A percentile compares a stretch with the other conserved stretches of the same genome.
Conservation (phyloP, 2,329 filamentous ascomycete genomes). For the Ramichloridium luteum region DNA sequence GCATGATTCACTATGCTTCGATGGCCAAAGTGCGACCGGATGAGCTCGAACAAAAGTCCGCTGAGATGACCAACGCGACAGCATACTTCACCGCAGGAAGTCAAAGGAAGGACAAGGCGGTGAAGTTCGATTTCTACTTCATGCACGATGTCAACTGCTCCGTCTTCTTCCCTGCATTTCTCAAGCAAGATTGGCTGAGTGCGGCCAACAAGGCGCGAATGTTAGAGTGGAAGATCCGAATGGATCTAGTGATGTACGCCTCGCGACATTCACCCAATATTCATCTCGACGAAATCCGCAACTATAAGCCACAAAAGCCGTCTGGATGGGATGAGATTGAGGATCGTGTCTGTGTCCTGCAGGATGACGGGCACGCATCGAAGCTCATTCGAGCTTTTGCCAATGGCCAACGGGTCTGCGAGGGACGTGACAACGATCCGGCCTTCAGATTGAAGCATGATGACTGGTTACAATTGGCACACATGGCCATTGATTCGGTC, state of each 20-base stretch:
- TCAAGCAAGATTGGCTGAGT: slow-evolving; percentile 49
- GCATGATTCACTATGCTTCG: slow-evolving; percentile 50
- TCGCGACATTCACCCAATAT: slow-evolving; percentile 53
- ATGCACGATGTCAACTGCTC: slow-evolving; percentile 60
- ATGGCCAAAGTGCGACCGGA: slow-evolving; percentile 40
- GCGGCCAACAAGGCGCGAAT: slow-evolving; percentile 51
- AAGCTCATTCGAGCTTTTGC: slow-evolving; percentile 63
- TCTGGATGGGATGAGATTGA: slow-evolving; percentile 34
- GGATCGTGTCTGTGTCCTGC: slow-evolving; percentile 32
- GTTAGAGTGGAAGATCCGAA: slow-evolving; percentile 69
- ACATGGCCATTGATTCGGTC: slow-evolving; percentile 51
- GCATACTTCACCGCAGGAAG: slow-evolving; percentile 50
- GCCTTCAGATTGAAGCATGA: slow-evolving; percentile 43
- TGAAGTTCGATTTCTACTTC: slow-evolving; percentile 72
- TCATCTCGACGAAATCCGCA: slow-evolving; percentile 44
- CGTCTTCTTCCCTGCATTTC: slow-evolving; percentile 59
- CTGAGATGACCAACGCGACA: slow-evolving; percentile 59
- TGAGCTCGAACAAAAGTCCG: slow-evolving; percentile 45
- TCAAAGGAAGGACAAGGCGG: slow-evolving; percentile 48
- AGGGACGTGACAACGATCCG: slow-evolving; percentile 32
- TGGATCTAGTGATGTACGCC: slow-evolving; percentile 63
- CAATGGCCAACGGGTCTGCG: slow-evolving; percentile 46
- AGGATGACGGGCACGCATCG: slow-evolving; percentile 70
- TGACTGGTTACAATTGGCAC: slow-evolving; percentile 48
- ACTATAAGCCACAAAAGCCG: slow-evolving; percentile 44